Base-by-base conservation (phyloP, 1,139 yeast species). In the Debaryomyces coudertii region DNA sequence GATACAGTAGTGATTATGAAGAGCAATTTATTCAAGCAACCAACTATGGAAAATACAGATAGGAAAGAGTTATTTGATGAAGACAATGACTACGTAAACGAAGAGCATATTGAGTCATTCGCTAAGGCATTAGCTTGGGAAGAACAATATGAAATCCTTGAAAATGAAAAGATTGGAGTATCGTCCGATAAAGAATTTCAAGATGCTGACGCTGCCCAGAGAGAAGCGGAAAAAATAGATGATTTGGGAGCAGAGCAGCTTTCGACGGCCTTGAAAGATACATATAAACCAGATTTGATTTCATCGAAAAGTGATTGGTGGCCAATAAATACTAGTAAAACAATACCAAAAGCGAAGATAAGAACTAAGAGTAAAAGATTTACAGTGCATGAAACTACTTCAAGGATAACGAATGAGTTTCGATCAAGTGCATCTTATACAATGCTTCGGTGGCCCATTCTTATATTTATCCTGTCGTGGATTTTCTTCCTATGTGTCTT, bases 301-400 rank as follows among this genome's bases (percentile, higher is more conserved):
- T 62, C 79, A 0, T 83, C 90, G 2, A 76, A 78, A 53, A 80
- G 79, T 52, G 90, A 85, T 60, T 85, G 90, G 92, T 79, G 79
- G 15, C 90, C 90, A 0, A 68, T 83, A 2, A 69, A 74, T 36
- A 63, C 52, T 15, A 48, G 36, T 9, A 33, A 46, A 14, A 33
- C 44, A 6, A 34, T 45, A 3, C 20, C 43, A n/a, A 18, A 27
- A 16, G 25, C 18, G 15, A 22, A 34, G 23, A 41, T 33, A 6
- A 43, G 27, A 43, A 47, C 14, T 12, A 36, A 41, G 28, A 23
- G 38, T 28, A 43, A 39, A 23, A 29, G 42, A 24, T 22, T 24
- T 33, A 31, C 25, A 12, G 23, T 41, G 45, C 36, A 50, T 40
- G 37, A 52, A 41, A 50, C 54, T 46, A 14, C 56, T 43, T 64